These are phyloP conservation scores for Trichophyton simii DNA, from an alignment of 2,329 filamentous ascomycete species.

Conservation along the genomic window DNA sequence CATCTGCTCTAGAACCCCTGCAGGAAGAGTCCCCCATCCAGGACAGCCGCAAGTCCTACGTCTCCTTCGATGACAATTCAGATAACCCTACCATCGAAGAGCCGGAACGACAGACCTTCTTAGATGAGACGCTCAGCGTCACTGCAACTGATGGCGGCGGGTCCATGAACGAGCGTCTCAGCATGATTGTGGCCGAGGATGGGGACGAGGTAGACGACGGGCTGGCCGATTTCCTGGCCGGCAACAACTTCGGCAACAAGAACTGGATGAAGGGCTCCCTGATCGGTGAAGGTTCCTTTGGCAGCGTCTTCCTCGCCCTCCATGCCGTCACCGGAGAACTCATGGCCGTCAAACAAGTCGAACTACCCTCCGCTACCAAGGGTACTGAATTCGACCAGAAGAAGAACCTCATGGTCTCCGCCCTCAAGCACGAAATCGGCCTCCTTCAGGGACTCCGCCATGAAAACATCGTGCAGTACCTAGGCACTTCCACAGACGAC, in stretches of 20 bases:
- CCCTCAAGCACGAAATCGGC: slow-evolving; percentile 90
- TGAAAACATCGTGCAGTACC: slow-evolving; percentile 94
- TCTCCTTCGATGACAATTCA: slow-evolving; percentile 51
- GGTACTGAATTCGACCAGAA: slow-evolving; percentile 68
- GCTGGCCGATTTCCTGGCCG: slow-evolving; percentile 75
- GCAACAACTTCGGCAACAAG: slow-evolving; percentile 89
- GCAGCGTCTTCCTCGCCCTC: slow-evolving; percentile 85
- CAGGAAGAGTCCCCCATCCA: slow-evolving; percentile 82
- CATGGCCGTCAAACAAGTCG: slow-evolving; percentile 96
- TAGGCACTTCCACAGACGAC: slow-evolving; percentile 83
- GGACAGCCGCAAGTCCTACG: slow-evolving; percentile 86
- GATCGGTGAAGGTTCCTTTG: slow-evolving; percentile 94
- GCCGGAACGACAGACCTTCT: slow-evolving; percentile 63
- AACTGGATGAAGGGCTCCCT: slow-evolving; percentile 99
- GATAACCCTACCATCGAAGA: slow-evolving; percentile 39
- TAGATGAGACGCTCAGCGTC: slow-evolving; percentile 66
- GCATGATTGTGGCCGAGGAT: slow-evolving; percentile 74
- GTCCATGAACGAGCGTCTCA: slow-evolving; percentile 70
- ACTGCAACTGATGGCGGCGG: slow-evolving; percentile 48
- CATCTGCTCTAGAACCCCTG: slow-evolving; percentile 75
- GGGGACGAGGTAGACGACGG: slow-evolving; percentile 86
- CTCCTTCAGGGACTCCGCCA: slow-evolving; percentile 89
- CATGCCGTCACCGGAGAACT: slow-evolving; percentile 95
- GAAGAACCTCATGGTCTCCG: slow-evolving; percentile 97
- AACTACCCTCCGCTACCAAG: slow-evolving; percentile 69